These are phyloP conservation scores for Penicillium sp. DNA, from an alignment of 2,329 filamentous ascomycete species.

Conservation along the genomic window DNA sequence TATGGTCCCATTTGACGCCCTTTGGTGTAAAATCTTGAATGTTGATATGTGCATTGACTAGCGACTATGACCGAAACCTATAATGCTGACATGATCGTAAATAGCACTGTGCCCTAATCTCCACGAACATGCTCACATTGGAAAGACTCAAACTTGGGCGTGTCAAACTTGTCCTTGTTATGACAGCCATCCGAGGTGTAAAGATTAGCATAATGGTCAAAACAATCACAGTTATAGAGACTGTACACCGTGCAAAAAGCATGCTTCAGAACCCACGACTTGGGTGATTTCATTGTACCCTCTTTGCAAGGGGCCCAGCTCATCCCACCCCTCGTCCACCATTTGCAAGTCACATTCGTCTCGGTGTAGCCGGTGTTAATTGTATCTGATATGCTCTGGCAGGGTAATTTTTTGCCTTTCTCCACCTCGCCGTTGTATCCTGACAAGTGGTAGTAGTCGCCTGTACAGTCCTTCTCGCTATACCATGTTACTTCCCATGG, in stretches of 20 bases:
- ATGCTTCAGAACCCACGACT: conserved; percentile 10
- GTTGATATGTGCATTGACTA: too few species aligned
- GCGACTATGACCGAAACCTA: too few species aligned
- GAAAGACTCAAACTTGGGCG: background rate
- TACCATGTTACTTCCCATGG: conserved; percentile 4
- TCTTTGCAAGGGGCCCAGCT: conserved; percentile 8
- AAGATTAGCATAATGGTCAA: background rate
- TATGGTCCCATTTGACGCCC: too few species aligned
- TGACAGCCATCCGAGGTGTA: background rate
- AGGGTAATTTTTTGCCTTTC: background rate
- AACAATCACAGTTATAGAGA: background rate
- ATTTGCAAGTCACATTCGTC: conserved; percentile 6
- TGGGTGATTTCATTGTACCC: background rate
- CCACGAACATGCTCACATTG: background rate
- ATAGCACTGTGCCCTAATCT: background rate
- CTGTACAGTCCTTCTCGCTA: background rate
- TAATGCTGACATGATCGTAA: too few species aligned
- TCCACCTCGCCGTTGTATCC: background rate
- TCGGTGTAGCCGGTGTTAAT: background rate
- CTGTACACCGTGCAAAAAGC: conserved; percentile 7
- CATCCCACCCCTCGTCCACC: conserved; percentile 1
- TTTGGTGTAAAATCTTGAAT: too few species aligned
- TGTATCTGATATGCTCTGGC: conserved; percentile 1
- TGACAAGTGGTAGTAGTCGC: conserved; percentile 1
- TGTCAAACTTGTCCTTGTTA: background rate